Percentiles rank a stretch among this genome's conserved stretches.
Conservation (phyloP, 345 rosid species). For the Theobroma cacao region DNA sequence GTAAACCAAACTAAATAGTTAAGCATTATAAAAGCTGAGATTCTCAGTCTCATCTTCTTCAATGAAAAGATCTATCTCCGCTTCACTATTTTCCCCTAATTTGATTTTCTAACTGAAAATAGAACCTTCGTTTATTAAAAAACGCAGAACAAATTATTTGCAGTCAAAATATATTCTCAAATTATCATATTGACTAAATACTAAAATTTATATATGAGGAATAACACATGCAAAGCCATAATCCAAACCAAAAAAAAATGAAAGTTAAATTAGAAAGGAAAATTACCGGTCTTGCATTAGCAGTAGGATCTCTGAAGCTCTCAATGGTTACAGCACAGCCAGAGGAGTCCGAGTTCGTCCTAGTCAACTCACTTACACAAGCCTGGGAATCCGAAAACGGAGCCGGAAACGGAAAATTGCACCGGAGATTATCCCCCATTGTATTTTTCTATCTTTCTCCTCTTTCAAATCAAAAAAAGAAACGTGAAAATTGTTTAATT, state of each 20-base stretch:
- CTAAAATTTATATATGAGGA: neutral
- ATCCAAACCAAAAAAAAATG: neutral
- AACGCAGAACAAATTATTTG: neutral
- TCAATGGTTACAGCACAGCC: conserved; percentile 39
- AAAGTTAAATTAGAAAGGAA: neutral
- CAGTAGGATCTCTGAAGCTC: conserved; percentile 17
- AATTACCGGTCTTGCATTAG: conserved; percentile 32
- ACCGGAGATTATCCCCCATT: conserved; percentile 18
- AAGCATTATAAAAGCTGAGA: neutral
- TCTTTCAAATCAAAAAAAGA: neutral
- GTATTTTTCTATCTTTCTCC: neutral
- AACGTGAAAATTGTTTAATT: conserved; percentile 5
- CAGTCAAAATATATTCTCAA: neutral
- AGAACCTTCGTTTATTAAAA: neutral
- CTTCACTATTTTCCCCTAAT: neutral
- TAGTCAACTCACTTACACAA: conserved; percentile 32
- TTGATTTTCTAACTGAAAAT: neutral
- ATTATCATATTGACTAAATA: neutral
- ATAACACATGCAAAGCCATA: neutral
- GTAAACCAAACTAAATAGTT: neutral
- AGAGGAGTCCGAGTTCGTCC: conserved; percentile 38
- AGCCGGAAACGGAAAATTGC: conserved; percentile 23
- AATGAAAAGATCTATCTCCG: neutral
- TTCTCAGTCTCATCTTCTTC: neutral
- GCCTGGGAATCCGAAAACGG: conserved; percentile 31